These are phyloP conservation scores for Colletotrichum incanum DNA, from an alignment of 2,329 filamentous ascomycete genomes.

Conservation along the genomic window DNA sequence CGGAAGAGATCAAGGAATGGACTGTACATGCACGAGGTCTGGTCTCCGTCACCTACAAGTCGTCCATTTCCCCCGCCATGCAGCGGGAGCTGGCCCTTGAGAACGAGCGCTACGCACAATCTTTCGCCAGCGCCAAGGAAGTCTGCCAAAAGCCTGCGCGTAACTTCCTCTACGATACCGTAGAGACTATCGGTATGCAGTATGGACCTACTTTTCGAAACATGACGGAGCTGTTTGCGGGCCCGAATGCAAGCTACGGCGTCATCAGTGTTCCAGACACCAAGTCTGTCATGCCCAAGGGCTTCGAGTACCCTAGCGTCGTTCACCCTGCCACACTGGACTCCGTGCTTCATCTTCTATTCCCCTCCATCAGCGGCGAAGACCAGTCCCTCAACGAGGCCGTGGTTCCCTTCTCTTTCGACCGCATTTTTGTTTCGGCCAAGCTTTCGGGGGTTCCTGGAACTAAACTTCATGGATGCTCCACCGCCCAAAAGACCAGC, in stretches of 20 bases:
- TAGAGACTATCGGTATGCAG: slow-evolving; percentile 42
- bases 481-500: slow-evolving; percentile 37
- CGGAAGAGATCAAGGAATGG: slow-evolving; percentile 39
- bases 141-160: slow-evolving; percentile 36
- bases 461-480: slow-evolving; percentile 33
- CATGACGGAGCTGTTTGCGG: slow-evolving; percentile 32
- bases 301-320: slow-evolving; percentile 35
- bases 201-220: slow-evolving; percentile 45
- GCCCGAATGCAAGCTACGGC: slow-evolving; percentile 19
- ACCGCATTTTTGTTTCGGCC: slow-evolving; percentile 36
- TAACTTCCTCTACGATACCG: slow-evolving; percentile 40
- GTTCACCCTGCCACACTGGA: slow-evolving; percentile 43
- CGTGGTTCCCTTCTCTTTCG: slow-evolving; percentile 36
- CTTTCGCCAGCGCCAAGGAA: slow-evolving; percentile 26
- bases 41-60: slow-evolving; percentile 38
- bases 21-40: slow-evolving; percentile 37
- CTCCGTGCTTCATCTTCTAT: slow-evolving; percentile 39
- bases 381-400: slow-evolving; percentile 33
- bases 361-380: slow-evolving; percentile 40
- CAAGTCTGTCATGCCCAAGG: slow-evolving; percentile 40
- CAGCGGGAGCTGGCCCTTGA: slow-evolving; percentile 29
- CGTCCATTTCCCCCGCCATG: slow-evolving; percentile 28
- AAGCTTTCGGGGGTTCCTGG: slow-evolving; percentile 27
- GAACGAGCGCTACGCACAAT: slow-evolving; percentile 30
- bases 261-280: slow-evolving; percentile 34